phyloP scores from a whole-genome alignment of 2,329 filamentous ascomycete species.

The Apiospora sp. region DNA sequence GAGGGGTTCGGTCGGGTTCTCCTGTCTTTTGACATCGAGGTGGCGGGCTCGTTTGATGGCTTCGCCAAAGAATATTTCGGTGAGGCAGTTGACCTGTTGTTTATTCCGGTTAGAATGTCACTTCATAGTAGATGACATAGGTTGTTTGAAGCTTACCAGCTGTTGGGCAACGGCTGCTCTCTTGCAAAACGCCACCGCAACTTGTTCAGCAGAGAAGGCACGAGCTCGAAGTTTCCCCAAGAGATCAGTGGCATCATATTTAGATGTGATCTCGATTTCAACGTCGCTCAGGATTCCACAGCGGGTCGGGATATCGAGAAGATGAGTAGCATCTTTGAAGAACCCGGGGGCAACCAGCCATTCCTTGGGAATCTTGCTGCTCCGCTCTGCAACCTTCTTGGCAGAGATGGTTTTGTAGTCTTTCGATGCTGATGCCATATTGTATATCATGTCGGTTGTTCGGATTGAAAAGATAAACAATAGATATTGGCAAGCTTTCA shows the following conservation, averaged over 20 bases:
- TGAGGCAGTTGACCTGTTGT: conserved; percentile 32
- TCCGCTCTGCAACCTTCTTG: background rate
- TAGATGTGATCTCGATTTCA: background rate
- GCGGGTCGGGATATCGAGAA: background rate
- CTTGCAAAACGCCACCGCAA: background rate
- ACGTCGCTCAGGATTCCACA: background rate
- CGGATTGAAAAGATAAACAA: too few relatives aligned
- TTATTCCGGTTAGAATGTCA: background rate
- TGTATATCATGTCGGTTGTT: background rate
- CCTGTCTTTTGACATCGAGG: conserved; percentile 31
- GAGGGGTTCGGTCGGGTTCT: conserved; percentile 28
- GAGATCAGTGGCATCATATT: background rate
- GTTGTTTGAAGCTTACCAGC: background rate
- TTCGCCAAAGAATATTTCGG: conserved; percentile 38
- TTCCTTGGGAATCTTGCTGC: background rate
- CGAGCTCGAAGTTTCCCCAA: background rate
- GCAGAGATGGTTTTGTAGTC: background rate
- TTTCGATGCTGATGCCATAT: background rate
- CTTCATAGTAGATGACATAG: rapidly evolving
- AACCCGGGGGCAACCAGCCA: background rate
- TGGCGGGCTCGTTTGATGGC: conserved; percentile 34
- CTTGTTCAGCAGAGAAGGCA: background rate
- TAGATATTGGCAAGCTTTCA: background rate
- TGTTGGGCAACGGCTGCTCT: conserved; percentile 3
- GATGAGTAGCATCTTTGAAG: background rate